These are phyloP conservation scores for Leccinum variicolor DNA, from an alignment of 768 basidiomycete genomes.

Conservation along the genomic window DNA sequence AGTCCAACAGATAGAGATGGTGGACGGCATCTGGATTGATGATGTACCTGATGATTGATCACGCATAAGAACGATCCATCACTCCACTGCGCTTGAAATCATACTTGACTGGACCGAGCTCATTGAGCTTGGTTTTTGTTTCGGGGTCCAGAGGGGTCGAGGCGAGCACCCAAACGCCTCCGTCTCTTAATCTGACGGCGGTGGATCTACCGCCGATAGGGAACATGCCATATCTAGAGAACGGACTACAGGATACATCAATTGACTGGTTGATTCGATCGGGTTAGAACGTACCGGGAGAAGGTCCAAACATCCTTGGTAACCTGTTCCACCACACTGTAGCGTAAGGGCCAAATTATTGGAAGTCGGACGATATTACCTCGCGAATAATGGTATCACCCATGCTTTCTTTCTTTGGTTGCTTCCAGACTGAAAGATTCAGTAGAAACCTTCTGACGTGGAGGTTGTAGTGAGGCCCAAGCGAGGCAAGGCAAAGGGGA, in stretches of 20 bases:
- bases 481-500: slow-evolving; percentile 13
- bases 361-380: slow-evolving; percentile 22
- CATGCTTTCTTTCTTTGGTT: slow-evolving; percentile 18
- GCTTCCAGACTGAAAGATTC: slow-evolving; percentile 4
- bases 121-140: slow-evolving; percentile 59
- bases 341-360: background rate
- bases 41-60: slow-evolving; percentile 43
- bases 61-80: background rate
- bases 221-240: slow-evolving; percentile 59
- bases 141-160: slow-evolving; percentile 68
- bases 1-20: slow-evolving; percentile 58
- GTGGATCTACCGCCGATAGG: slow-evolving; percentile 85
- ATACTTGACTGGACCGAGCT: slow-evolving; percentile 68
- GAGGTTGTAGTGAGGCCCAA: slow-evolving; percentile 13
- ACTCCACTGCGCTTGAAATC: background rate
- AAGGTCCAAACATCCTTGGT: slow-evolving; percentile 60
- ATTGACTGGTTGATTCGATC: background rate
- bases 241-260: slow-evolving; percentile 46
- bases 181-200: slow-evolving; percentile 64
- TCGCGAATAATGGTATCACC: slow-evolving; percentile 43
- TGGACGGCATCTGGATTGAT: slow-evolving; percentile 57
- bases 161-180: slow-evolving; percentile 80
- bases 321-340: slow-evolving; percentile 34
- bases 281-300: slow-evolving; percentile 43
- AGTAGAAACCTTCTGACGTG: slow-evolving; percentile 11